Evolutionary conservation across 2,329 filamentous ascomycete species (phyloP).

Genomic region (Arachnopeziza araneosa): DNA sequence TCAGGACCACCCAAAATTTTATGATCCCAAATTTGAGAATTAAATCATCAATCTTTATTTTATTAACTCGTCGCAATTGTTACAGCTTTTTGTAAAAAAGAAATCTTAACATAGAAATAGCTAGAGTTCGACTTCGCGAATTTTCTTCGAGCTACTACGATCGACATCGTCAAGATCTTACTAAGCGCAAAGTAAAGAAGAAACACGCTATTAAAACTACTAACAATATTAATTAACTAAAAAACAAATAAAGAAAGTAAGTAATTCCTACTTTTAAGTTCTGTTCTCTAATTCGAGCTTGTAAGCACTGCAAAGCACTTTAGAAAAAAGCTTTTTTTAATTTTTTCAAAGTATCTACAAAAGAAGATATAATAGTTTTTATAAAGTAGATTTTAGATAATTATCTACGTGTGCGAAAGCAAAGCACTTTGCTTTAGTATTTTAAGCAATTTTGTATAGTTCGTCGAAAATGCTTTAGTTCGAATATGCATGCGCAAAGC

Average conservation of each 20-base stretch:
- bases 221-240: background rate
- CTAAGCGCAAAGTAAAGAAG: background rate
- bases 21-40: no score
- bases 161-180: background rate
- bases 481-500: background rate
- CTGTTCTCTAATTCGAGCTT: background rate
- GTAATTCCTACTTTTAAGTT: background rate
- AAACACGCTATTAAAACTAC: background rate
- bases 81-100: no score
- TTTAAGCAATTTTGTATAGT: background rate
- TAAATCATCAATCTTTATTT: no score
- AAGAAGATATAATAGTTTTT: background rate
- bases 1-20: no score
- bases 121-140: no score
- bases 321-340: background rate
- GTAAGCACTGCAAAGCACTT: background rate
- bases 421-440: background rate
- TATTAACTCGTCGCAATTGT: no score
- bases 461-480: background rate
- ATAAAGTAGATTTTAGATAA: background rate
- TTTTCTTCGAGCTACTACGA: no score
- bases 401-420: background rate
- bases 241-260: background rate
- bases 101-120: no score
- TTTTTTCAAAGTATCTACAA: background rate